A percentile compares a stretch with the other conserved stretches of the same genome.
Conservation (phyloP, 2,329 filamentous ascomycete genomes). For the Drechslerella stenobrocha region DNA sequence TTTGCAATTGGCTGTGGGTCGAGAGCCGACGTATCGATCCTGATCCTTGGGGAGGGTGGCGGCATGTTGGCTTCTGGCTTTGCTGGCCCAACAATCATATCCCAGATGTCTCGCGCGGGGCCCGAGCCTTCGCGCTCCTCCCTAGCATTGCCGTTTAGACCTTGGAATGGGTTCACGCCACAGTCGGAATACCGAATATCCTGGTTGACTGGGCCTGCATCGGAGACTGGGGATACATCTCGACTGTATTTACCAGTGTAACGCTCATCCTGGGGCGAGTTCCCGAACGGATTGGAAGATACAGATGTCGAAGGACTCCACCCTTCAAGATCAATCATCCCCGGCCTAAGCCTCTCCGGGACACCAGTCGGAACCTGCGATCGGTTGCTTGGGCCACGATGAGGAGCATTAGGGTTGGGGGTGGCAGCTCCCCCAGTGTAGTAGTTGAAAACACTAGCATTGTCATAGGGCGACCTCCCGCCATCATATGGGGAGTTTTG, state of each 20-base stretch:
- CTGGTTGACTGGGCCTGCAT: conserved; percentile 18
- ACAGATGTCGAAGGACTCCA: conserved; percentile 38
- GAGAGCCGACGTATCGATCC: conserved; percentile 25
- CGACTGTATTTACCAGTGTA: conserved; percentile 11
- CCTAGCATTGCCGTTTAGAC: conserved; percentile 31
- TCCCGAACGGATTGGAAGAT: conserved; percentile 34
- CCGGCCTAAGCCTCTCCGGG: conserved; percentile 19
- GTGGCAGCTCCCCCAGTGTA: conserved; percentile 17
- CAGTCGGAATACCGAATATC: conserved; percentile 46
- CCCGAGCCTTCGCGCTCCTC: conserved; percentile 37
- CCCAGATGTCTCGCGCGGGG: conserved; percentile 36
- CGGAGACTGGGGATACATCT: conserved; percentile 15
- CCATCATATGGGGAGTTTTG: conserved; percentile 17
- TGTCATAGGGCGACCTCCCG: conserved; percentile 23
- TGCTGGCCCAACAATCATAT: conserved; percentile 35
- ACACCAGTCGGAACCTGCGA: conserved; percentile 8
- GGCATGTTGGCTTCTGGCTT: conserved; percentile 9
- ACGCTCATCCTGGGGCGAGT: conserved; percentile 17
- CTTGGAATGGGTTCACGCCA: conserved; percentile 44
- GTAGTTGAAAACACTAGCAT: conserved; percentile 41
- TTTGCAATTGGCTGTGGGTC: background rate
- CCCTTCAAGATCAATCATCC: conserved; percentile 35
- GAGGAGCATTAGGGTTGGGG: background rate
- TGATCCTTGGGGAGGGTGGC: conserved; percentile 26
- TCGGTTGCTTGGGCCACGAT: conserved; percentile 6